Evolutionary conservation across 2,329 filamentous ascomycete genomes (phyloP).

Genomic region (Fusarium cyanostomum): DNA sequence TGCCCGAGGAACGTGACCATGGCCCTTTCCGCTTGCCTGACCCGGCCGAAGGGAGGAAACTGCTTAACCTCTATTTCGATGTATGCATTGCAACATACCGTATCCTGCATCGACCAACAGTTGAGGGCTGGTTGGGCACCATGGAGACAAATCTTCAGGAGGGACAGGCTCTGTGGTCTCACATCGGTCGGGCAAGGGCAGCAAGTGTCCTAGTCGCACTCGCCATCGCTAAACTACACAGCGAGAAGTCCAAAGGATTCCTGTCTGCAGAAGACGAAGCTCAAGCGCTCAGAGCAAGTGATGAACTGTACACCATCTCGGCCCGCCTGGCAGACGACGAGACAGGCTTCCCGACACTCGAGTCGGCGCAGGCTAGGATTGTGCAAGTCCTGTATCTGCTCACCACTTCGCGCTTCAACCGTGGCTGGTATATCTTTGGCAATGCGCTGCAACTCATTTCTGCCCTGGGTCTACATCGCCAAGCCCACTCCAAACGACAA

Average conservation of each 20-base stretch:
- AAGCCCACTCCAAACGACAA: slow-evolving; percentile 32
- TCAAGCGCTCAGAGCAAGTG: slow-evolving; percentile 44
- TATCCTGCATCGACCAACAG: slow-evolving; percentile 64
- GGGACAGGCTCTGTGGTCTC: slow-evolving; percentile 49
- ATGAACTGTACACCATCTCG: slow-evolving; percentile 56
- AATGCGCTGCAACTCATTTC: slow-evolving; percentile 63
- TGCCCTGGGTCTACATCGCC: slow-evolving; percentile 51
- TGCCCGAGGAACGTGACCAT: slow-evolving; percentile 47
- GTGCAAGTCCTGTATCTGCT: slow-evolving; percentile 68
- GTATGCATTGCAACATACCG: slow-evolving; percentile 69
- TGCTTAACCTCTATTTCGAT: slow-evolving; percentile 66
- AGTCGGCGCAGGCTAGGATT: slow-evolving; percentile 66
- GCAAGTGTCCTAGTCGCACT: slow-evolving; percentile 60
- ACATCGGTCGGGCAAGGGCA: slow-evolving; percentile 55
- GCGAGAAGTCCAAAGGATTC: slow-evolving; percentile 50
- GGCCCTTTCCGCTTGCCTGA: slow-evolving; percentile 51
- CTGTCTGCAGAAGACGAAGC: slow-evolving; percentile 40
- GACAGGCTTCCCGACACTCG: slow-evolving; percentile 61
- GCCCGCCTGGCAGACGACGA: slow-evolving; percentile 57
- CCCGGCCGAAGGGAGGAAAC: slow-evolving; percentile 41
- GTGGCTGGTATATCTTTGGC: slow-evolving; percentile 69
- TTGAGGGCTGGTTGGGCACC: slow-evolving; percentile 57
- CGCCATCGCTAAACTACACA: slow-evolving; percentile 57
- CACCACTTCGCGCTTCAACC: slow-evolving; percentile 66
- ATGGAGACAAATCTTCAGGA: slow-evolving; percentile 52